Conservation (phyloP, 768 basidiomycete species). For the Hericium rajendrae region DNA sequence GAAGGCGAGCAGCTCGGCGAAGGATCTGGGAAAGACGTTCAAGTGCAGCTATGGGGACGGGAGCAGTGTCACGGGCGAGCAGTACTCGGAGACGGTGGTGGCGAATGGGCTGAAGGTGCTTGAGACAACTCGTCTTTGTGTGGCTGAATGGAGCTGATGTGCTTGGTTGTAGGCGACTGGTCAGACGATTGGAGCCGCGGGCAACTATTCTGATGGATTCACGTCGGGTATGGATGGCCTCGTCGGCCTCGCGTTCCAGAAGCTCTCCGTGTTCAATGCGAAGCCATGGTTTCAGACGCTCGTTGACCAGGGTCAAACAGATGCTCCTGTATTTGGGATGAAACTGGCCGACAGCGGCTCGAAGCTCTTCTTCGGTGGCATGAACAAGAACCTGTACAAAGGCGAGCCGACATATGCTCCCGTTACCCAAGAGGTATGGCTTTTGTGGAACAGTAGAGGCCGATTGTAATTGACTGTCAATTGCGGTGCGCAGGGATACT, state of each 20-base stretch:
- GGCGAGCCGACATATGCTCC: conserved; percentile 25
- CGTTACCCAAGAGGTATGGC: conserved; percentile 8
- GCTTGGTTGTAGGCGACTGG: conserved; percentile 7
- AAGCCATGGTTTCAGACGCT: conserved; percentile 23
- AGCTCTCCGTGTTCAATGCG: conserved; percentile 18
- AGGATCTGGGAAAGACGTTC: conserved; percentile 24
- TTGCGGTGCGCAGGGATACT: conserved; percentile 20
- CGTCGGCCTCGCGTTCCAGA: conserved; percentile 23
- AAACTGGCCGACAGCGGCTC: conserved; percentile 29
- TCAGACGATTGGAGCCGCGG: conserved; percentile 21
- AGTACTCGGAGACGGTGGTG: conserved; percentile 39
- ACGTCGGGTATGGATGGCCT: conserved; percentile 15
- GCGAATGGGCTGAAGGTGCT: conserved; percentile 33
- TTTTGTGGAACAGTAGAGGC: not conserved
- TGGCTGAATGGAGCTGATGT: not conserved
- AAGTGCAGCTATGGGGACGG: conserved; percentile 41
- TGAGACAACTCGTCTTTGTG: not conserved
- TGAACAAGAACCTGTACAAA: conserved; percentile 28
- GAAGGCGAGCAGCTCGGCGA: conserved; percentile 28
- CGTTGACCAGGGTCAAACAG: conserved; percentile 12
- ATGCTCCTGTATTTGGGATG: conserved; percentile 27
- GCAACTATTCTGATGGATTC: conserved; percentile 17
- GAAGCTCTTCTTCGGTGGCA: conserved; percentile 30
- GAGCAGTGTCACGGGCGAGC: conserved; percentile 31
- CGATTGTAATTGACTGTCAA: not conserved